These are phyloP conservation scores for Rasamsonia emersonii DNA, from an alignment of 2,329 filamentous ascomycete species.

Conservation along the genomic window DNA sequence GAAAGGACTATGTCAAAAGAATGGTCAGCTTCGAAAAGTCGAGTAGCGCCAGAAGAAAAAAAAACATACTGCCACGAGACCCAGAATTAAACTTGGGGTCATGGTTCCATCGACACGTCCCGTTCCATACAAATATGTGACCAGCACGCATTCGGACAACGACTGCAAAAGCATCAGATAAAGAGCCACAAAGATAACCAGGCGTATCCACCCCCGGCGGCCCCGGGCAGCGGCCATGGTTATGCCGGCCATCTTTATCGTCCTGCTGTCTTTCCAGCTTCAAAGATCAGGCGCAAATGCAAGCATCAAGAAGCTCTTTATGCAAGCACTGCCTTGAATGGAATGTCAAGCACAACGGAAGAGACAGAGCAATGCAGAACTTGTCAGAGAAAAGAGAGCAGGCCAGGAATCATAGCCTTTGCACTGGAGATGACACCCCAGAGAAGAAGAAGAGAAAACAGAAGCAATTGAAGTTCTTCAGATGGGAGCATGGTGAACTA, in stretches of 20 bases:
- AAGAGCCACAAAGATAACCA: constrained; percentile 27
- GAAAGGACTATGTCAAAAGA: constrained; percentile 19
- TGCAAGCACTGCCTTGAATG: background rate
- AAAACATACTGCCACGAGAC: constrained; percentile 26
- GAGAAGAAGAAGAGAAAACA: background rate
- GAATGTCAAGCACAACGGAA: background rate
- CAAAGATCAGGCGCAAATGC: background rate
- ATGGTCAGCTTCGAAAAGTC: constrained; percentile 4
- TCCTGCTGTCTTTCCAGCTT: background rate
- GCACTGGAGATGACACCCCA: background rate
- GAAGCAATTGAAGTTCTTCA: background rate
- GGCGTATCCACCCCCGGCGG: constrained; percentile 25
- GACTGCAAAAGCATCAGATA: constrained; percentile 28
- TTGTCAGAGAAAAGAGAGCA: background rate
- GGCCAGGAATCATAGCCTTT: background rate
- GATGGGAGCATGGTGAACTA: constrained; percentile 7
- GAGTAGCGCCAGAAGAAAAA: no score
- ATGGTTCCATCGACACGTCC: constrained; percentile 30
- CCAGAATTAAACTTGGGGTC: constrained; percentile 26
- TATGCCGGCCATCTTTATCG: no score
- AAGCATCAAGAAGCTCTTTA: background rate
- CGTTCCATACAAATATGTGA: constrained; percentile 27
- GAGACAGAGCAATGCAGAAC: background rate
- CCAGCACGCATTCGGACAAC: constrained; percentile 24
- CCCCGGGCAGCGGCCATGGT: constrained; percentile 11